These are phyloP conservation scores for Apiospora rasikravindrae DNA, from an alignment of 2,329 filamentous ascomycete genomes.

Conservation along the genomic window DNA sequence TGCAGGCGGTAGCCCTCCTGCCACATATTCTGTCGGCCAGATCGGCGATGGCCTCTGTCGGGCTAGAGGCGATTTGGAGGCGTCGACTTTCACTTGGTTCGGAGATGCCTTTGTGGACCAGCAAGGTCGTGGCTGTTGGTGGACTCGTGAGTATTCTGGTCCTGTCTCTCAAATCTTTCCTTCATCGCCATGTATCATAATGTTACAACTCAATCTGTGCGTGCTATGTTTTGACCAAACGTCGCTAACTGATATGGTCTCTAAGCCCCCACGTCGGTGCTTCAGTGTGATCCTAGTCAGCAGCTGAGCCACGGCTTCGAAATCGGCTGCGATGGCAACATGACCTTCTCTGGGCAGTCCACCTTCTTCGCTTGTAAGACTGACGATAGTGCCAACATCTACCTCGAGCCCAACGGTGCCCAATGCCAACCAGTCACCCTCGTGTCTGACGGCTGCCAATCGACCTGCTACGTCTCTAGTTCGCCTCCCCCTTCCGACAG, in stretches of 20 bases:
- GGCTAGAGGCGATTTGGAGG: conserved; percentile 54
- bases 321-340: conserved; percentile 55
- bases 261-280: conserved; percentile 59
- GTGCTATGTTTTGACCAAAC: neutral
- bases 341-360: conserved; percentile 56
- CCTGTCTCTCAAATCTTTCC: neutral
- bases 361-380: conserved; percentile 68
- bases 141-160: conserved; percentile 55
- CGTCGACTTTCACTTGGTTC: conserved; percentile 60
- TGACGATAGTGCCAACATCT: conserved; percentile 60
- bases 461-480: conserved; percentile 22
- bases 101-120: conserved; percentile 60
- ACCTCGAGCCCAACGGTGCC: conserved; percentile 45
- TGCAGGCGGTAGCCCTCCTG: conserved; percentile 45
- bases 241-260: neutral
- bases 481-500: neutral
- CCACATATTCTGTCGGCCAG: conserved; percentile 59
- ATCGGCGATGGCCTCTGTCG: conserved; percentile 67
- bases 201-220: neutral
- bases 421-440: conserved; percentile 58
- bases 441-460: conserved; percentile 44
- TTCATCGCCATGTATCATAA: too few species aligned
- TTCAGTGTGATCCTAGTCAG: conserved; percentile 65
- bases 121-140: conserved; percentile 64
- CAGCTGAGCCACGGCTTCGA: conserved; percentile 59